Base-by-base conservation (phyloP, 345 rosid species). In the Linum usitatissimum region DNA sequence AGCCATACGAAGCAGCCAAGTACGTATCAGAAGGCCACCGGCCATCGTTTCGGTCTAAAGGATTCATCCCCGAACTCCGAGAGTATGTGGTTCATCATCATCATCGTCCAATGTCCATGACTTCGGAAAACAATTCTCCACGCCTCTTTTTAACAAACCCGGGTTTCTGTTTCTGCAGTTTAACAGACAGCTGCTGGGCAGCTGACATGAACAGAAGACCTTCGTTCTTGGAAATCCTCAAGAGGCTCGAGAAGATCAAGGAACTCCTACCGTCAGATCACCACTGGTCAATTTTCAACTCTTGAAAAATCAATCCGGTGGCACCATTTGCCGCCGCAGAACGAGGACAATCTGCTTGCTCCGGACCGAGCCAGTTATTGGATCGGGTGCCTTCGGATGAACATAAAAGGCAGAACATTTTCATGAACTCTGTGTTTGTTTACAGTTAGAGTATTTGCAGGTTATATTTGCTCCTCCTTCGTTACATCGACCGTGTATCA, bases 1-100 rank as follows among this genome's bases (percentile, higher is more conserved):
- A 93, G 77, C 96, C 99, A 48, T 90, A 90, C 65, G 99, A 93
- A 78, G 94, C 99, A 67, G 97, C 99, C 48, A 93, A 90, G 77
- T 74, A 78, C 64, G 96, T 84, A 73, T 86, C 97, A 34, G 96
- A 90, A 19, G 99, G 97, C 60, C 91, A 86, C 61, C 83, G 97
- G 62, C 99, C 99, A 59, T 59, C 55, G 48, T 90, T 84, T 73
- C 96, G 81, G 53, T 68, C 92, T 20, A 93, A 90, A 80, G 93
- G 87, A 71, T 87, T 74, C 66, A 70, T 70, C 70, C 79, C 83
- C 3, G 96, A 90, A 30, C 68, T 93, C 64, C 81, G 80, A 84
- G 97, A 90, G 99, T 93, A 81, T 77, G 97, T 75, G 48, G 53
- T 59, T 64, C 38, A 61, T 64, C 58, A n/a, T 55, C 6, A 61